These are phyloP conservation scores for Cryptomeria japonica DNA, from an alignment of 75 land plant species.

Conservation along the genomic window DNA sequence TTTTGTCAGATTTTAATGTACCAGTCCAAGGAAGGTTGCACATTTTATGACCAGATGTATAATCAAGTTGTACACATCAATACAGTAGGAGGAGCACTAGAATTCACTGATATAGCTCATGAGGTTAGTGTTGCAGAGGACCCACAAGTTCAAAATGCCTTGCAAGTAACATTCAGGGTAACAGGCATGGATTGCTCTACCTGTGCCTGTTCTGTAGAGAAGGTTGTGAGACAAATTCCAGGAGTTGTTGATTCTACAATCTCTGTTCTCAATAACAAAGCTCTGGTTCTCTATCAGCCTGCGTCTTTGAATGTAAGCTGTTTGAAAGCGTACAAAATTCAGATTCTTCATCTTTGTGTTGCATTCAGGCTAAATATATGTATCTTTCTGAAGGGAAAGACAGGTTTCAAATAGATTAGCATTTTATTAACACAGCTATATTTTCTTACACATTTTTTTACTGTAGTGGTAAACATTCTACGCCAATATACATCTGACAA, in stretches of 20 bases:
- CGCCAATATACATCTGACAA: background rate
- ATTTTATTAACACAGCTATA: background rate
- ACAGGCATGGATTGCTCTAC: conserved; percentile 70
- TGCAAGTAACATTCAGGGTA: conserved; percentile 31
- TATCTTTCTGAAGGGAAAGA: background rate
- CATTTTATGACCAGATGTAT: background rate
- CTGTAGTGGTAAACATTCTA: background rate
- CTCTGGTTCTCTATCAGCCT: conserved; percentile 66
- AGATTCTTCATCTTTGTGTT: background rate
- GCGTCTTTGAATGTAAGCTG: conserved; percentile 57
- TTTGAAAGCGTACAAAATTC: background rate
- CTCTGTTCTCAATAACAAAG: conserved; percentile 43
- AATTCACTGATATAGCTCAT: background rate
- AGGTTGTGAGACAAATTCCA: conserved; percentile 55
- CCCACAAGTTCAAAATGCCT: conserved; percentile 2
- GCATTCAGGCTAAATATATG: background rate
- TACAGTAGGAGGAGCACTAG: background rate
- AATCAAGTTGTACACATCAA: background rate
- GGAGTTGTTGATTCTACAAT: conserved; percentile 63
- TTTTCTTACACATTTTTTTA: background rate
- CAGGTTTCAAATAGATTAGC: background rate
- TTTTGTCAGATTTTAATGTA: background rate
- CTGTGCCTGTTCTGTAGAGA: conserved; percentile 67
- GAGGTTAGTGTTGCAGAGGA: background rate
- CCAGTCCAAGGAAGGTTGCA: background rate